Base-by-base conservation (phyloP, 75 land plant species). In the Azolla pinnata region DNA sequence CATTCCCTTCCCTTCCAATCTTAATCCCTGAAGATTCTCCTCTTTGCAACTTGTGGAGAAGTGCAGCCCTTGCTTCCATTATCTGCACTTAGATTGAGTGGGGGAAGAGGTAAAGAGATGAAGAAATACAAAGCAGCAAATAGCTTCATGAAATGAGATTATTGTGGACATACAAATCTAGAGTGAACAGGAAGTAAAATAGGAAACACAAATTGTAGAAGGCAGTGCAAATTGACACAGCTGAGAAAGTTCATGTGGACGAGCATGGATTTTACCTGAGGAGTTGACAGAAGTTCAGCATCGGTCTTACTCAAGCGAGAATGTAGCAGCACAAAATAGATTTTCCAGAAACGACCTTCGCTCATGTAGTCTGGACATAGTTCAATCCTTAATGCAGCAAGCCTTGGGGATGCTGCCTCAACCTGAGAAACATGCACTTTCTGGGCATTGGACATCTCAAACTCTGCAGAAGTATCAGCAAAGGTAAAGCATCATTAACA, bases 301-400 rank as follows among this genome's bases (percentile, higher is more conserved):
- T 87, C 91, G 40, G 76, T 75, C 62, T 87, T 81, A 60, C 79
- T 77, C 29, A 90, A 82, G n/a, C 92, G 81, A 26, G 97, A 77
- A 68, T 90, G 97, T 54, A 90, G 52, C 34, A 90, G 81, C 29
- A 90, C 93, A 67, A 90, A 90, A 64, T 90, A 90, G 44, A 84
- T 83, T 63, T 81, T 83, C 97, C 97, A 90, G 71, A 90, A 90
- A 68, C 84, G 90, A 12, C 79, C 80, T 51, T 79, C 83, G 60
- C 75, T 87, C 85, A 90, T 79, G 68, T 84, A 80, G 35, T 60
- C 71, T 49, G 97, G 97, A 63, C 97, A 90, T 59, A 90, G 88
- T 46, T 90, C 97, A 63, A 82, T 68, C 59, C 82, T 88, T 31
- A 90, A 62, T 59, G 92, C 85, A 31, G 81, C 83, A 54, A 91